A percentile compares a stretch with the other conserved stretches of the same genome.
These are phyloP conservation scores for Pichia terricola DNA, from an alignment of 1,139 yeast species.

Conservation along the genomic window DNA sequence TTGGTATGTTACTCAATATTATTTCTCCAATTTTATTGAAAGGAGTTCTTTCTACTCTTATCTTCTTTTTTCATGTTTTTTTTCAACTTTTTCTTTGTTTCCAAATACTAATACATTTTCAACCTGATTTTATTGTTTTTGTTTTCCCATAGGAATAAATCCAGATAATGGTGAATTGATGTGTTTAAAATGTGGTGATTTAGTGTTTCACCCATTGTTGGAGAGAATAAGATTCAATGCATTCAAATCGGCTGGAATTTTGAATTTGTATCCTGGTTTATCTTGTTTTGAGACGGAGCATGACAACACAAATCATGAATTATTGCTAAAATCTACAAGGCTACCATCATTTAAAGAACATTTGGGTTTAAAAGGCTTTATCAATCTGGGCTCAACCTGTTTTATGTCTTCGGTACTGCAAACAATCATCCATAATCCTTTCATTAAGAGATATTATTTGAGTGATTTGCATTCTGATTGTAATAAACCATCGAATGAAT, in stretches of 20 bases:
- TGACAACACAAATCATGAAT: conserved; percentile 8
- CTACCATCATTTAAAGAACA: conserved; percentile 55
- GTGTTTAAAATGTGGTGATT: conserved; percentile 1
- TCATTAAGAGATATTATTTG: conserved; percentile 67
- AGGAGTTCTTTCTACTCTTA: not conserved
- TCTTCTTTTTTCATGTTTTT: not conserved
- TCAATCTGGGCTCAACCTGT: conserved; percentile 94
- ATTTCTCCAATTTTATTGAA: not conserved
- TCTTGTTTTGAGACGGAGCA: not conserved
- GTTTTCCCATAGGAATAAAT: not conserved
- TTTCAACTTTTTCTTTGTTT: not conserved
- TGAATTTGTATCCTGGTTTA: not conserved
- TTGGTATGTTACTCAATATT: conserved; percentile 37
- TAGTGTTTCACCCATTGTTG: not conserved
- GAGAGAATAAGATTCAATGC: not conserved
- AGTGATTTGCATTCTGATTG: conserved; percentile 51
- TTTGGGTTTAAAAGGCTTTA: conserved; percentile 76
- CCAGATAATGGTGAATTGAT: not conserved
- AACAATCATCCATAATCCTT: conserved; percentile 79
- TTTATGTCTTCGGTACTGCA: conserved; percentile 89
- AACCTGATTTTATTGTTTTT: not conserved
- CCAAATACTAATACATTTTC: not conserved
- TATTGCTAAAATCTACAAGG: conserved; percentile 27
- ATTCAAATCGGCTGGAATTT: not conserved
- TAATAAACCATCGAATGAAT: conserved; percentile 34